phyloP scores from a whole-genome alignment of 352 stramenopile species.

The Discostella stelligera region DNA sequence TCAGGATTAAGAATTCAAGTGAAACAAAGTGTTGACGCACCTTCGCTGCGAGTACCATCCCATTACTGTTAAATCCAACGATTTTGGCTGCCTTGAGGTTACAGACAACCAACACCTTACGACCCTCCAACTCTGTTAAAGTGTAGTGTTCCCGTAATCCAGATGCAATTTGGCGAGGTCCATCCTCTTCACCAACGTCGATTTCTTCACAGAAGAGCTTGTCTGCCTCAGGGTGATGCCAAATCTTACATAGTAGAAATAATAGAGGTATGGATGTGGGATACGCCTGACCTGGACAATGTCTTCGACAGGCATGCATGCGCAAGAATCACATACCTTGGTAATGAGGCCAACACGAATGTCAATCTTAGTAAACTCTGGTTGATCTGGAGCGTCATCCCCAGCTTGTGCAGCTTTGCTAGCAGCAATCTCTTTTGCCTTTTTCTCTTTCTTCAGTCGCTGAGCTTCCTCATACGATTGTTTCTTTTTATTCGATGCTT shows the following conservation, averaged over 20 bases:
- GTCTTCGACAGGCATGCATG: background rate
- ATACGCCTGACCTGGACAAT: background rate
- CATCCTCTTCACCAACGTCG: constrained; percentile 88
- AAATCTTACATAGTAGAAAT: constrained; percentile 61
- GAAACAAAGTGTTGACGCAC: constrained; percentile 18
- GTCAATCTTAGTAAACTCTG: constrained; percentile 86
- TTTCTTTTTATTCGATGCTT: constrained; percentile 70
- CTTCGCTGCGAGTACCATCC: constrained; percentile 83
- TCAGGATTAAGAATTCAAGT: background rate
- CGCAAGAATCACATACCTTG: constrained; percentile 57
- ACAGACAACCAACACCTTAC: constrained; percentile 94
- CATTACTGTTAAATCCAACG: constrained; percentile 78
- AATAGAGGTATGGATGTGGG: background rate
- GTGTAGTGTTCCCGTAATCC: constrained; percentile 93
- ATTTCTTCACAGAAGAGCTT: constrained; percentile 99
- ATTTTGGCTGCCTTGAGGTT: constrained; percentile 99
- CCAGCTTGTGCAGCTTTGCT: constrained; percentile 55
- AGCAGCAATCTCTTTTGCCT: constrained; percentile 68
- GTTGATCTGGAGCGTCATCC: constrained; percentile 59
- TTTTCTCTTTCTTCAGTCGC: constrained; percentile 78
- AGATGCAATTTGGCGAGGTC: constrained; percentile 93
- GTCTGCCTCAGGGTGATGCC: constrained; percentile 86
- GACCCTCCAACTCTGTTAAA: constrained; percentile 92
- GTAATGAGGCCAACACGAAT: constrained; percentile 87
- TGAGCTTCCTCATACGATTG: constrained; percentile 72